A percentile compares a stretch with the other conserved stretches of the same genome.
These are phyloP conservation scores for Amoeboaphelidium protococcarum DNA, from an alignment of 371 early-diverging fungal species.

Conservation along the genomic window DNA sequence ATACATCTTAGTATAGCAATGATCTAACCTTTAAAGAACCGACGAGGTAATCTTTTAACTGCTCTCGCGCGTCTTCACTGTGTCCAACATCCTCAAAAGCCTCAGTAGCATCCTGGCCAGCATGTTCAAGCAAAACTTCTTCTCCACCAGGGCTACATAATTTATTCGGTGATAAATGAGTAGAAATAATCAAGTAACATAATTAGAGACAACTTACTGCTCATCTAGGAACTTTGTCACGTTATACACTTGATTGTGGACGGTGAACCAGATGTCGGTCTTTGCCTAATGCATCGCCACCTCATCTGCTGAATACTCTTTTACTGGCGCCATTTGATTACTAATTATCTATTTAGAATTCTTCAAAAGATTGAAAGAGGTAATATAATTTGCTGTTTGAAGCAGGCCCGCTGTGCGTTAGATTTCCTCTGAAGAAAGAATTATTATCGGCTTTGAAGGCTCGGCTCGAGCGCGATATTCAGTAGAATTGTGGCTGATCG, in stretches of 20 bases:
- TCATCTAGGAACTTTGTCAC: conserved; percentile 7
- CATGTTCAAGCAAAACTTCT: conserved; percentile 1
- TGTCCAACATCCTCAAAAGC: conserved; percentile 90
- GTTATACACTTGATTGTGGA: conserved; percentile 8
- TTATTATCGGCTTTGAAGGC: no score
- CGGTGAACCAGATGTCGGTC: conserved; percentile 9
- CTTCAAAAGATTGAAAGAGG: no score
- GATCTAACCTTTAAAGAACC: no score
- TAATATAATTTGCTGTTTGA: no score
- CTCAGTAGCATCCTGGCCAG: conserved; percentile 45
- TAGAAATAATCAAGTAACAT: neutral
- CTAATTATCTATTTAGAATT: no score
- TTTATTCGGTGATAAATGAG: no score
- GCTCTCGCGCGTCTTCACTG: conserved; percentile 63
- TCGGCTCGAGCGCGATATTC: no score
- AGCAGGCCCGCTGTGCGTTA: no score
- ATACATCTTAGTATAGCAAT: no score
- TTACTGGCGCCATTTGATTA: conserved; percentile 1
- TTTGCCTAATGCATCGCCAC: conserved; percentile 4
- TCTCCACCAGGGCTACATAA: neutral
- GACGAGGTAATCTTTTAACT: conserved; percentile 35
- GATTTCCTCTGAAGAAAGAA: no score
- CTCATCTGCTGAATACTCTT: neutral
- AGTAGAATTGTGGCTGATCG: no score
- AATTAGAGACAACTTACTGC: neutral